Evolutionary conservation across 352 stramenopile genomes (phyloP).

Genomic region (Phytopythium chamaehyphon): DNA sequence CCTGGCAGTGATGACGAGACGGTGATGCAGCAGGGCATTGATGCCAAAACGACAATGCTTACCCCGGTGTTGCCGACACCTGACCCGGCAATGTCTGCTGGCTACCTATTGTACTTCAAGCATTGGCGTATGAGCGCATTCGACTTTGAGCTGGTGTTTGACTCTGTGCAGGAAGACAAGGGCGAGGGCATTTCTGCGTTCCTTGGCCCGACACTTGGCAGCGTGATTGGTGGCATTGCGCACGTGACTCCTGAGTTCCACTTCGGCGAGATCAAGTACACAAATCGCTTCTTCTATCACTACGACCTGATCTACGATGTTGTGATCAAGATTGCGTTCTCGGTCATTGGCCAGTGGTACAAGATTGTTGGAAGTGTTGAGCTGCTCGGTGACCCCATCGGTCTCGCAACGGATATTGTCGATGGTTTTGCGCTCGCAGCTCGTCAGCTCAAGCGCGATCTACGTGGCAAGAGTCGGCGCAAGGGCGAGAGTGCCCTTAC

Average conservation of each 20-base stretch:
- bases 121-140: slow-evolving; percentile 63
- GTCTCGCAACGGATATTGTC: slow-evolving; percentile 80
- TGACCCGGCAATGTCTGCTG: slow-evolving; percentile 35
- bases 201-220: slow-evolving; percentile 76
- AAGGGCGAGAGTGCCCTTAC: slow-evolving; percentile 83
- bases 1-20: slow-evolving; percentile 64
- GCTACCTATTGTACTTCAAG: slow-evolving; percentile 84
- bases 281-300: slow-evolving; percentile 83
- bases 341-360: slow-evolving; percentile 83
- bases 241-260: slow-evolving; percentile 81
- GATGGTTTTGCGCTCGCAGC: slow-evolving; percentile 78
- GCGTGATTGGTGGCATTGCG: slow-evolving; percentile 84
- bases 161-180: slow-evolving; percentile 73
- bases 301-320: slow-evolving; percentile 81
- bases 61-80: slow-evolving; percentile 45
- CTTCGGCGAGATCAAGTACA: slow-evolving; percentile 68
- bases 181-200: slow-evolving; percentile 79
- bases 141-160: slow-evolving; percentile 80
- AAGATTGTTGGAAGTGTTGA: slow-evolving; percentile 87
- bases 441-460: slow-evolving; percentile 78
- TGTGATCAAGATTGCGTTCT: slow-evolving; percentile 64
- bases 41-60: slow-evolving; percentile 60
- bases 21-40: slow-evolving; percentile 50
- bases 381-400: slow-evolving; percentile 78
- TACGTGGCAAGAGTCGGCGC: slow-evolving; percentile 66